Evolutionary conservation across 2,329 filamentous ascomycete species (phyloP).

Genomic region (Malbranchea cinnamomea): DNA sequence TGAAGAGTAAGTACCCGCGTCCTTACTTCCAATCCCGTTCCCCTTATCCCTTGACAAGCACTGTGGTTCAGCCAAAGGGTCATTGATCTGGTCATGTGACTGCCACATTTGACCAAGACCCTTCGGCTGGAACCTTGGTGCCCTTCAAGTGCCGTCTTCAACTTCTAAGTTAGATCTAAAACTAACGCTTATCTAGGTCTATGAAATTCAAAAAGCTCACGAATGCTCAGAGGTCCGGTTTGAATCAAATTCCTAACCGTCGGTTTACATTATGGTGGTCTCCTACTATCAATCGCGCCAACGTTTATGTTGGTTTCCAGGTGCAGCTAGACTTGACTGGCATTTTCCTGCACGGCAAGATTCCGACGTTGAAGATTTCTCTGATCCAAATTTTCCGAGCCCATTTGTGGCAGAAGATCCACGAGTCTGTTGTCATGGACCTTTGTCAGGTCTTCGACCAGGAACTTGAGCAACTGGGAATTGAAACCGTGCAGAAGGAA

Average conservation of each 20-base stretch:
- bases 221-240: conserved; percentile 87
- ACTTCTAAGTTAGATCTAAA: not conserved
- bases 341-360: conserved; percentile 98
- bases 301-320: conserved; percentile 98
- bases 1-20: conserved; percentile 17
- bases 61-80: too few relatives aligned
- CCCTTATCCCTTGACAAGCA: too few relatives aligned
- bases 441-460: conserved; percentile 97
- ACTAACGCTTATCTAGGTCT: conserved; percentile 16
- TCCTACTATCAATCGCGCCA: conserved; percentile 81
- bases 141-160: conserved; percentile 1
- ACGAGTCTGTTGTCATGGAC: conserved; percentile 98
- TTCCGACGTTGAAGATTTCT: conserved; percentile 93
- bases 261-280: conserved; percentile 98
- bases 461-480: conserved; percentile 85
- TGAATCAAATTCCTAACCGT: conserved; percentile 97
- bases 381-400: conserved; percentile 98
- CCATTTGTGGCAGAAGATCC: conserved; percentile 99
- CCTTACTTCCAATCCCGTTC: not conserved
- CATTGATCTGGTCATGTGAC: too few relatives aligned
- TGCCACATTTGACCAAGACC: too few relatives aligned
- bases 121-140: too few relatives aligned
- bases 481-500: conserved; percentile 97
- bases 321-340: conserved; percentile 95
- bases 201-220: conserved; percentile 99